Evolutionary conservation across 108 stramenopile species (phyloP).

Genomic region (Nitzschia sp.): DNA sequence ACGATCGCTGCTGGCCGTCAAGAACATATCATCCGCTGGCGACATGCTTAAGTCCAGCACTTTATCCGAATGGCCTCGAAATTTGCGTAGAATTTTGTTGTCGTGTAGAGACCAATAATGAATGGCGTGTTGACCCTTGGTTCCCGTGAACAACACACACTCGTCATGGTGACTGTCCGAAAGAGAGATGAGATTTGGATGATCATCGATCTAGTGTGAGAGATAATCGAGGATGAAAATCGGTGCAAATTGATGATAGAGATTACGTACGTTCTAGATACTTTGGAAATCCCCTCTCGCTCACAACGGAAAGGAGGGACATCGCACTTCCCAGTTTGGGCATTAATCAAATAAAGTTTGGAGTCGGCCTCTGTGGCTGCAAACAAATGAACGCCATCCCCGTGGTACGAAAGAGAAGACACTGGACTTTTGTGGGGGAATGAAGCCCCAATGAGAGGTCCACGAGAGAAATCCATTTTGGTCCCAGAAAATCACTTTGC

Average conservation of each 20-base stretch:
- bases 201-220: too few relatives aligned
- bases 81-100: constrained; percentile 81
- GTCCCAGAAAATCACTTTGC: too few relatives aligned
- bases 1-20: constrained; percentile 60
- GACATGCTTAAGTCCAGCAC: constrained; percentile 60
- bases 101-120: constrained; percentile 73
- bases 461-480: constrained; percentile 73
- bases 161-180: constrained; percentile 60
- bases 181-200: not conserved
- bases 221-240: too few relatives aligned
- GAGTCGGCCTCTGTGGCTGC: constrained; percentile 67
- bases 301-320: constrained; percentile 53
- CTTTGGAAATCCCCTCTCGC: constrained; percentile 54
- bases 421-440: constrained; percentile 53
- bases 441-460: constrained; percentile 58
- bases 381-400: constrained; percentile 69
- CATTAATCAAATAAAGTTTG: constrained; percentile 61
- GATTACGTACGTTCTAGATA: constrained; percentile 46
- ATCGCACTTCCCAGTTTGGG: constrained; percentile 48
- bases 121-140: constrained; percentile 29
- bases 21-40: constrained; percentile 78
- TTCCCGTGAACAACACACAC: constrained; percentile 63
- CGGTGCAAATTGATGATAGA: not conserved
- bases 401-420: constrained; percentile 63
- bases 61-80: constrained; percentile 66